Conservation (phyloP, 768 basidiomycete genomes). For the Solioccasus polychromus region DNA sequence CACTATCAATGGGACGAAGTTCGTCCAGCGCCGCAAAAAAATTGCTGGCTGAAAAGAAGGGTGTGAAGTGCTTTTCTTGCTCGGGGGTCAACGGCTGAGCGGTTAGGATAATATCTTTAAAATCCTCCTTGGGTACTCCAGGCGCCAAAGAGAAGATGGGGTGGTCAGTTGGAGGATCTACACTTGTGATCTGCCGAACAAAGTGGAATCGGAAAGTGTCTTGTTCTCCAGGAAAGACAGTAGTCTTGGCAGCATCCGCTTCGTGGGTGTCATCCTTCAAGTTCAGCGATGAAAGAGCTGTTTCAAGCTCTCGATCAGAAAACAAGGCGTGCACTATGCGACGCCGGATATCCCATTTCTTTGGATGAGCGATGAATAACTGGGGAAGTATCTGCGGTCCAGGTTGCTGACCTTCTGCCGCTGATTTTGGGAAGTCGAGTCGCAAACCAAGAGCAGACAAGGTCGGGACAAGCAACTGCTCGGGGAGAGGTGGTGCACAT, state of each 20-base stretch:
- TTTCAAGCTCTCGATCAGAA: conserved; percentile 15
- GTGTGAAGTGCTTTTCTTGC: conserved; percentile 44
- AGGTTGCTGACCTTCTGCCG: background rate
- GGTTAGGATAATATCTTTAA: conserved; percentile 55
- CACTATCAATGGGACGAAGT: conserved; percentile 21
- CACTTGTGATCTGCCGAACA: conserved; percentile 26
- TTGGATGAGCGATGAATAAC: conserved; percentile 27
- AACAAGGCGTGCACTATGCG: conserved; percentile 18
- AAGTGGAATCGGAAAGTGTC: conserved; percentile 68
- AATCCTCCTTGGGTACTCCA: conserved; percentile 37
- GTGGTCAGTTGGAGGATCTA: conserved; percentile 22
- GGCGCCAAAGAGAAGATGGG: conserved; percentile 17
- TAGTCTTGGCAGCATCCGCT: conserved; percentile 12
- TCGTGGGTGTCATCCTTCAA: conserved; percentile 40
- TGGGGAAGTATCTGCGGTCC: conserved; percentile 21
- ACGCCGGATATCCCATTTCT: conserved; percentile 18
- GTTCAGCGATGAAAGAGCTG: conserved; percentile 51
- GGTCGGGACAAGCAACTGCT: conserved; percentile 20
- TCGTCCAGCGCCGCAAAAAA: conserved; percentile 57
- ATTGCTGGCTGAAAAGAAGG: conserved; percentile 63
- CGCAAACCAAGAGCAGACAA: conserved; percentile 28
- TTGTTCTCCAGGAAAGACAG: conserved; percentile 56
- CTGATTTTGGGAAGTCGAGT: background rate
- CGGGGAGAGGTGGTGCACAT: conserved; percentile 24
- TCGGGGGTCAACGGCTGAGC: conserved; percentile 46